These are phyloP conservation scores for Macrophomina pseudophaseolina DNA, from an alignment of 2,329 filamentous ascomycete genomes.

Conservation along the genomic window DNA sequence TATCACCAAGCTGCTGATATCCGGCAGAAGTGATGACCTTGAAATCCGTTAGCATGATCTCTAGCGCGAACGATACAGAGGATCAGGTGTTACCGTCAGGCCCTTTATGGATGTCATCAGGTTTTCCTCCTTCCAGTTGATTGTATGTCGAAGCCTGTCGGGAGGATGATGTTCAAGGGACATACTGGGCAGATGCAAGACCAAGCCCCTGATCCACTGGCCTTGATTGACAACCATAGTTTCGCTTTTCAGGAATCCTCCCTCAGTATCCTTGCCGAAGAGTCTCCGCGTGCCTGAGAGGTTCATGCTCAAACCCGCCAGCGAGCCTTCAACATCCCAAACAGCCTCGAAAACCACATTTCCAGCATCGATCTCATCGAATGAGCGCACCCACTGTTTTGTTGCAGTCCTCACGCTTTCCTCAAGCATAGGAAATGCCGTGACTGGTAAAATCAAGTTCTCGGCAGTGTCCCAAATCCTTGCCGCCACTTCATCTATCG, in stretches of 20 bases:
- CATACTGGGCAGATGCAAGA: constrained; percentile 7
- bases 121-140: too few relatives aligned
- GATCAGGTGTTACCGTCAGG: background rate
- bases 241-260: background rate
- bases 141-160: background rate
- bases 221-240: background rate
- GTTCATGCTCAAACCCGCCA: constrained; percentile 29
- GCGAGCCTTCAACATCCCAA: constrained; percentile 25
- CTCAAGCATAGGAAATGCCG: constrained; percentile 27
- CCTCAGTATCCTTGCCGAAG: constrained; percentile 27
- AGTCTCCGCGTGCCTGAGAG: constrained; percentile 26
- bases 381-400: constrained; percentile 31
- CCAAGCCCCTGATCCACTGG: constrained; percentile 30
- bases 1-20: background rate
- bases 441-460: constrained; percentile 21
- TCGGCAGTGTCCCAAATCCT: background rate
- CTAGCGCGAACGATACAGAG: background rate
- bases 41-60: background rate
- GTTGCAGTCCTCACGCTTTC: constrained; percentile 2
- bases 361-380: constrained; percentile 27
- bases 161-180: too few relatives aligned
- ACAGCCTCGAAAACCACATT: constrained; percentile 31
- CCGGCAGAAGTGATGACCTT: background rate
- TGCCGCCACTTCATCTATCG: background rate
- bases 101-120: background rate